Evolutionary conservation across 2,329 filamentous ascomycete genomes (phyloP).

Genomic region (Colletotrichum tofieldiae): DNA sequence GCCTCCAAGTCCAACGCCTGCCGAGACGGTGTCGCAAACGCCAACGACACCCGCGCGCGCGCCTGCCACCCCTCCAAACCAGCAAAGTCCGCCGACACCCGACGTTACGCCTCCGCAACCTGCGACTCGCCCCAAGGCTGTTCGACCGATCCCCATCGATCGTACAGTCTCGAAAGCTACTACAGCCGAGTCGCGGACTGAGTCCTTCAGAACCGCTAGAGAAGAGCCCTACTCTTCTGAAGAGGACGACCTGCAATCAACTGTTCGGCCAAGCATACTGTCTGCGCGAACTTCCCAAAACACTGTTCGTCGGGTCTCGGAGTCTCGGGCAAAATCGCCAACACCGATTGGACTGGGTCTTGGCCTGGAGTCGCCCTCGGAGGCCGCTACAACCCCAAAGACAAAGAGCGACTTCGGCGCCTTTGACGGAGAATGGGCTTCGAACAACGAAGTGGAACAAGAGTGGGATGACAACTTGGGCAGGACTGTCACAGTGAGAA

Average conservation of each 20-base stretch:
- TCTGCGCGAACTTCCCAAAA: constrained; percentile 62
- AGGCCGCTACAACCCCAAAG: constrained; percentile 58
- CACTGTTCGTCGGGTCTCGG: constrained; percentile 58
- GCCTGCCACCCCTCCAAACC: constrained; percentile 75
- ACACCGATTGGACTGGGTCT: constrained; percentile 35
- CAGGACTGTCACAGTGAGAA: constrained; percentile 69
- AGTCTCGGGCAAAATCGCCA: constrained; percentile 46
- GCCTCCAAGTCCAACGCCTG: constrained; percentile 59
- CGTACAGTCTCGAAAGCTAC: constrained; percentile 68
- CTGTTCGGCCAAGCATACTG: constrained; percentile 56
- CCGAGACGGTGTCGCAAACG: constrained; percentile 56
- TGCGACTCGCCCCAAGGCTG: constrained; percentile 58
- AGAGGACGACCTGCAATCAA: constrained; percentile 66
- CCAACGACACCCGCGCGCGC: constrained; percentile 55
- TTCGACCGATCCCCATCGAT: constrained; percentile 65
- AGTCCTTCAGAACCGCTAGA: constrained; percentile 80
- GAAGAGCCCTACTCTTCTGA: constrained; percentile 77
- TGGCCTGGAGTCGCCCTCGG: constrained; percentile 45
- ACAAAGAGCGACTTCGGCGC: constrained; percentile 66
- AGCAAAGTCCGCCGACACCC: constrained; percentile 80
- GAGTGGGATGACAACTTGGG: constrained; percentile 70
- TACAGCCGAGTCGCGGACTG: constrained; percentile 73
- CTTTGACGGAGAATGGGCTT: constrained; percentile 74
- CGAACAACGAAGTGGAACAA: constrained; percentile 63
- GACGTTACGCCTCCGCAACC: constrained; percentile 80